Evolutionary conservation across 129 eudicot genomes (phyloP).

Genomic region (Cynara cardunculus): DNA sequence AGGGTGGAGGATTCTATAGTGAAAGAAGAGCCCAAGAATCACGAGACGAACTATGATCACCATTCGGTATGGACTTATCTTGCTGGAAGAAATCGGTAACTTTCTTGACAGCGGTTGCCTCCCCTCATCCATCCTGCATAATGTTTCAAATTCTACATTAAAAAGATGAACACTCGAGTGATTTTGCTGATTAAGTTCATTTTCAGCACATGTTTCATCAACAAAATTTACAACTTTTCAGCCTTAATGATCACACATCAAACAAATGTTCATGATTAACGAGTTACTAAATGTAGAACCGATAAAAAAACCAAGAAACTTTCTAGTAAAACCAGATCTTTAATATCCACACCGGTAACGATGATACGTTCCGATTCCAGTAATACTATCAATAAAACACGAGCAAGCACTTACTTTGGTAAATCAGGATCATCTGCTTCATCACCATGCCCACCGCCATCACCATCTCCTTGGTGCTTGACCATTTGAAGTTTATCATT

Average conservation of each 20-base stretch:
- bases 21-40: constrained; percentile 64
- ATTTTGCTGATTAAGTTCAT: neutral
- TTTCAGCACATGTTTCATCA: neutral
- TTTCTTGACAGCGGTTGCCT: constrained; percentile 85
- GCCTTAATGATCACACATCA: too few relatives aligned
- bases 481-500: constrained; percentile 71
- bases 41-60: constrained; percentile 53
- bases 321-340: neutral
- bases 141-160: neutral
- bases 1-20: constrained; percentile 70
- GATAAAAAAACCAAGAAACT: neutral
- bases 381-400: neutral
- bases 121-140: constrained; percentile 79
- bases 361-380: neutral
- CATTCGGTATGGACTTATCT: constrained; percentile 75
- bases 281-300: neutral
- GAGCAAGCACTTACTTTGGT: constrained; percentile 53
- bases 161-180: neutral
- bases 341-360: neutral
- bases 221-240: too few relatives aligned
- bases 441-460: constrained; percentile 37
- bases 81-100: constrained; percentile 75
- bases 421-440: constrained; percentile 68
- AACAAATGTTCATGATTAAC: neutral
- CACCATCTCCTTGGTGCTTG: constrained; percentile 56